Conservation (phyloP, 768 basidiomycete genomes). For the Fomitopsis serialis region DNA sequence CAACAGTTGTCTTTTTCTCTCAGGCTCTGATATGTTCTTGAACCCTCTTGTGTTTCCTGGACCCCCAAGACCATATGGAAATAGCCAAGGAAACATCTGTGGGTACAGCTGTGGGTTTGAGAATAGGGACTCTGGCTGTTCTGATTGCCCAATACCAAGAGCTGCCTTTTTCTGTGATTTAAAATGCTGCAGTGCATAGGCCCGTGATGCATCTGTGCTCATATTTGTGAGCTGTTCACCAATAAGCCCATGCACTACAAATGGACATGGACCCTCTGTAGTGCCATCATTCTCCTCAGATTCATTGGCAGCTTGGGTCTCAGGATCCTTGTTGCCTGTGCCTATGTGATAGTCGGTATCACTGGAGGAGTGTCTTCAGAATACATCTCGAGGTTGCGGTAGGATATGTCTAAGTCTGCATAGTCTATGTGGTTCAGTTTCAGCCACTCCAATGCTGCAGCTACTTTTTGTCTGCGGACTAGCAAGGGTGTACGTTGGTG, state of each 20-base stretch:
- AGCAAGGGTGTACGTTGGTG: slow-evolving; percentile 18
- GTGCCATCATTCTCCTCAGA: slow-evolving; percentile 25
- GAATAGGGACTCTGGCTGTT: too few species aligned
- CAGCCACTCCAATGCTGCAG: slow-evolving; percentile 10
- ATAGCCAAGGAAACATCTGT: too few species aligned
- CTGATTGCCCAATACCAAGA: too few species aligned
- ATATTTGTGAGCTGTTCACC: slow-evolving; percentile 18
- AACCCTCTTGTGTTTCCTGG: too few species aligned
- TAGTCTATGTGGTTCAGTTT: slow-evolving; percentile 14
- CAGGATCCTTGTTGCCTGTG: neutral
- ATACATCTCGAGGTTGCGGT: slow-evolving; percentile 10
- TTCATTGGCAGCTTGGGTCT: slow-evolving; percentile 19
- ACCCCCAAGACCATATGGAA: too few species aligned
- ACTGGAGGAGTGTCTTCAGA: slow-evolving; percentile 20
- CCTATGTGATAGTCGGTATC: slow-evolving; percentile 1
- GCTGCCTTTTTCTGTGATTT: too few species aligned
- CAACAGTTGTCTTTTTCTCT: too few species aligned
- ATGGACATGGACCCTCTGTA: slow-evolving; percentile 25
- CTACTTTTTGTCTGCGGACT: slow-evolving; percentile 5
- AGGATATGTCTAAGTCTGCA: slow-evolving; percentile 10
- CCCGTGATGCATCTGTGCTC: slow-evolving; percentile 5
- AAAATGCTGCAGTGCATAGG: slow-evolving; percentile 22
- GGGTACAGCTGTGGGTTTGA: too few species aligned
- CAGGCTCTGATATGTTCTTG: too few species aligned
- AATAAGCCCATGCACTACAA: too few species aligned